These are phyloP conservation scores for Solanum commersonii DNA, from an alignment of 257 asterid genomes.

Conservation along the genomic window DNA sequence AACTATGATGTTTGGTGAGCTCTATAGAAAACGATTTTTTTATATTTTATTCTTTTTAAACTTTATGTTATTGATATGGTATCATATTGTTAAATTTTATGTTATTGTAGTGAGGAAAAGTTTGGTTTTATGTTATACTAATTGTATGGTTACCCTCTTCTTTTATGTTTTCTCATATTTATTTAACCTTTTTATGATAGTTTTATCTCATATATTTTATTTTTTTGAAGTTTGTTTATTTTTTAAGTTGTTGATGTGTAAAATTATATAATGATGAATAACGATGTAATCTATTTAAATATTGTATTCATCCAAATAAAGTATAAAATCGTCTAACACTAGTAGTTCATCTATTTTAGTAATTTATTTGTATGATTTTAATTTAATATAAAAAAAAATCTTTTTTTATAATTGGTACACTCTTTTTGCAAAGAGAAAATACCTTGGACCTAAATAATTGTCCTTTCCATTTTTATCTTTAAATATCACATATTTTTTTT, in stretches of 20 bases:
- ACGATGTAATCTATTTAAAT: accelerated
- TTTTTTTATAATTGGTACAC: background rate
- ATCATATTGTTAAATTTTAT: too few species aligned
- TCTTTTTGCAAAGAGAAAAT: background rate
- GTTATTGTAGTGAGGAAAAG: background rate
- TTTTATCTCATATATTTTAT: background rate
- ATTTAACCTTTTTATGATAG: background rate
- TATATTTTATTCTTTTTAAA: too few species aligned
- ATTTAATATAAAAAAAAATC: too few species aligned
- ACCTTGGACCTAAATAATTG: background rate
- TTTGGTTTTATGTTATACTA: background rate
- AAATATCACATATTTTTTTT: background rate
- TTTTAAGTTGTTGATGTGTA: background rate
- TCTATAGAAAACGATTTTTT: too few species aligned
- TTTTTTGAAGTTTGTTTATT: too few species aligned
- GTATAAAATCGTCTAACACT: background rate
- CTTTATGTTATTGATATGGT: too few species aligned
- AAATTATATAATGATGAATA: background rate
- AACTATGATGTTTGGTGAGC: too few species aligned
- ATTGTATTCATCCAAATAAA: background rate
- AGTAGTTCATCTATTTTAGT: too few species aligned
- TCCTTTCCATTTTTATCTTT: background rate
- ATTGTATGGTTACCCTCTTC: background rate
- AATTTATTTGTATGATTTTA: too few species aligned
- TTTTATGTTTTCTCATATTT: background rate